These are phyloP conservation scores for Heliocybe sulcata DNA, from an alignment of 1,284 basidiomycete species.

Conservation along the genomic window DNA sequence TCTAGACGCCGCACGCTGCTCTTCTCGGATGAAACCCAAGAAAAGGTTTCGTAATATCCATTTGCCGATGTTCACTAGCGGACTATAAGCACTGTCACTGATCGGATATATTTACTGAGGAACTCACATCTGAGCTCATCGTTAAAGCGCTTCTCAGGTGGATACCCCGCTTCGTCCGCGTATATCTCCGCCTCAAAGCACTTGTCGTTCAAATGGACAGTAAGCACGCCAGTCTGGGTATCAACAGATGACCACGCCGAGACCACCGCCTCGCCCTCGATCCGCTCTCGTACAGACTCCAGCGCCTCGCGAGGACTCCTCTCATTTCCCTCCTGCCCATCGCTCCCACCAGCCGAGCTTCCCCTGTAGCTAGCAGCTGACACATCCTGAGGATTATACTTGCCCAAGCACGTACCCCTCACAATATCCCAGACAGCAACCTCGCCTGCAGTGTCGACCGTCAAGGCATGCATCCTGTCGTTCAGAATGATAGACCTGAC, in stretches of 20 bases:
- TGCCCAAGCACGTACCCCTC: constrained; percentile 70
- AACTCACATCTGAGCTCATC: constrained; percentile 73
- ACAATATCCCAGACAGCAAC: constrained; percentile 94
- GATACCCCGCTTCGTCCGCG: constrained; percentile 80
- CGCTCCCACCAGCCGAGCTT: constrained; percentile 20
- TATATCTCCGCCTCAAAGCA: constrained; percentile 96
- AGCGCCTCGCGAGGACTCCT: constrained; percentile 76
- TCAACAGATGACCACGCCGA: constrained; percentile 86
- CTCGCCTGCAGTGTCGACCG: constrained; percentile 81
- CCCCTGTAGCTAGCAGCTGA: constrained; percentile 34
- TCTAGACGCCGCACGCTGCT: constrained; percentile 35
- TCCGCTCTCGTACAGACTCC: constrained; percentile 79
- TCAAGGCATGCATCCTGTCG: constrained; percentile 87
- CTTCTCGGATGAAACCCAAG: constrained; percentile 59
- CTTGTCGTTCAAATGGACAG: constrained; percentile 81
- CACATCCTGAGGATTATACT: constrained; percentile 62
- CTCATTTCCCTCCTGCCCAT: constrained; percentile 32
- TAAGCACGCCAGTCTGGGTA: constrained; percentile 84
- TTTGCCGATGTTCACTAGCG: constrained; percentile 71
- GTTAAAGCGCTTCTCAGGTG: constrained; percentile 44
- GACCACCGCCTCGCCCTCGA: constrained; percentile 90
- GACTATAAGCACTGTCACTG: constrained; percentile 20
- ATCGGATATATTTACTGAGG: constrained; percentile 17
- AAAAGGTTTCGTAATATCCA: constrained; percentile 77
- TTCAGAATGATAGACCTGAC: constrained; percentile 82